Base-by-base conservation (phyloP, 2,329 filamentous ascomycete genomes). In the Drechmeria coniospora region DNA sequence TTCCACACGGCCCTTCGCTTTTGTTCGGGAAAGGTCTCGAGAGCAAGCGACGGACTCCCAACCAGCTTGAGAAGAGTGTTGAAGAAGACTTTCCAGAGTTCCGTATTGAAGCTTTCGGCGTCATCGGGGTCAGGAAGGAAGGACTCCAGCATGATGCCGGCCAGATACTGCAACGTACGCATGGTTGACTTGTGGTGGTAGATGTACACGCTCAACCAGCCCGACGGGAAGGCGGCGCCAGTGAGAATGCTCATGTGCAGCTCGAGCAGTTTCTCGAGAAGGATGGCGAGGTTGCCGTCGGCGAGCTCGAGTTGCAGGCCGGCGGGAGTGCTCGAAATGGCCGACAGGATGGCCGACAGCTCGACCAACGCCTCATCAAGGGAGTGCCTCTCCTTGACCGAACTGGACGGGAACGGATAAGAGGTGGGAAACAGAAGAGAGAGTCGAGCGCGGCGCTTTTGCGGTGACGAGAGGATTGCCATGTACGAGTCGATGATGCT, bases 1-100 rank as follows among this genome's bases (percentile, higher is more conserved):
- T 95, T 98, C 90, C 92, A 98, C 2, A 95, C 87, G 1, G 90
- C 87, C 30, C 90, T 66, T 25, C 90, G 67, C 57, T 95, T 98
- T 55, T 98, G 90, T 50, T 98, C 92, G 0, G 90, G 84, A 46
- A 94, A 95, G 0, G 86, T 93, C 49, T 98, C 90, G 21, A 98
- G 66, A 0, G 90, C 86, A 13, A 98, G 65, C 0, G 79, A 81
- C 20, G 86, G 75, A 44, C 84, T 94, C 5, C 82, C 81, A 3
- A 98, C 82, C 3, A 95, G 74, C 45, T 81, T 84, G 16, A 98
- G 64, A 17, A 98, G 59, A 0, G 84, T 87, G 12, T 76, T 79
- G 47, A 98, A 94, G 57, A 93, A 94, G 18, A 79, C 64, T 38
- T 87, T 86, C 90, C 90, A 98, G 9, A 95, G 59, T 32, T 92